Evolutionary conservation across 306 rosid species (phyloP), one percentile per base, ranked within the genome.

Genomic region (Vigna hirtella): DNA sequence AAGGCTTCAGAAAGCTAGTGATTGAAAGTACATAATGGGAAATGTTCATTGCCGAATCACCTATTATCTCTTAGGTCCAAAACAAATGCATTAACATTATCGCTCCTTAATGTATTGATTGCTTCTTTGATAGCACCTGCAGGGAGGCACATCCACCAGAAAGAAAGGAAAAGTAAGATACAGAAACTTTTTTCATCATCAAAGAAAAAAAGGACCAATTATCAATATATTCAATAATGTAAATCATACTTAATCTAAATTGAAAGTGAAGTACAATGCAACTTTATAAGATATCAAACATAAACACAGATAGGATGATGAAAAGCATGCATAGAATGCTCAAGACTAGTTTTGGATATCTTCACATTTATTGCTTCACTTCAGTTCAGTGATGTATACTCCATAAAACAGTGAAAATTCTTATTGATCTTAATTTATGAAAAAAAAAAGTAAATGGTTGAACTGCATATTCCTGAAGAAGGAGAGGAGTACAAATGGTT

Each of bases 61-160:
- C 98, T 95, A 83, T 95, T 95, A 83, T 95, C 99, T 81, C 99
- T 93, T 55, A 95, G 99, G 88, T 95, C 99, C 92, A 95, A 86
- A 65, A 95, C 89, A 86, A 95, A 93, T 57, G 99, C 97, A 84
- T 89, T 91, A 71, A 95, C 99, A 80, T 83, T 83, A 68, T 85
- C 58, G 70, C 86, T 87, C 91, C 93, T 85, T 74, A 92, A 78
- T 58, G 93, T 77, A 77, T 89, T 85, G 84, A 95, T 87, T 72
- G 99, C 99, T 79, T 95, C 97, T 85, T 88, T 95, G 79, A 95
- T 85, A 78, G 99, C 99, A 56, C 91, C 99, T 95, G 79, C 77
- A 88, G 51, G 74, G 71, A 65, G 45, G 52, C 53, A 79, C 77
- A 66, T 82, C 81, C 69, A 71, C 57, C 76, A 51, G 3, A 48